These are phyloP conservation scores for Syzygium grande DNA, from an alignment of 345 rosid genomes.

Conservation along the genomic window DNA sequence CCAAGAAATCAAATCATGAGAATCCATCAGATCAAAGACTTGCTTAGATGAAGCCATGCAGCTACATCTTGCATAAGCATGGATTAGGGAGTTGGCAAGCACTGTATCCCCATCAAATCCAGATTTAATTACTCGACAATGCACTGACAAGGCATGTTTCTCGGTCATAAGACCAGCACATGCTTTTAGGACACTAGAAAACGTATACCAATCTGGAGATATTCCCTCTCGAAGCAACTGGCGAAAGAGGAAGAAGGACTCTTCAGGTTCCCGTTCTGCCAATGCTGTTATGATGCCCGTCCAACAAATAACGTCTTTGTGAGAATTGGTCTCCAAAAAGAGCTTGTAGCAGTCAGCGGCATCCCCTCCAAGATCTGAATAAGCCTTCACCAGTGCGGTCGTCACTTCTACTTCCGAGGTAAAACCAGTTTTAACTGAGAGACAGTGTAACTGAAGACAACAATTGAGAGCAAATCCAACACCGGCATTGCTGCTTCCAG, in stretches of 20 bases:
- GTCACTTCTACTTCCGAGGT: conserved; percentile 49
- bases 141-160: conserved; percentile 45
- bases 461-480: conserved; percentile 23
- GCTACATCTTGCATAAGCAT: conserved; percentile 80
- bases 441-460: conserved; percentile 58
- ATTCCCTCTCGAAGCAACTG: conserved; percentile 37
- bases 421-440: conserved; percentile 46
- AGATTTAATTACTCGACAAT: conserved; percentile 51
- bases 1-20: conserved; percentile 62
- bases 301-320: conserved; percentile 63
- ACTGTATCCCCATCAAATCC: conserved; percentile 60
- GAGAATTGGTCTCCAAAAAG: conserved; percentile 36
- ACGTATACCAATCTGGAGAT: conserved; percentile 69
- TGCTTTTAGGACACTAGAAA: conserved; percentile 70
- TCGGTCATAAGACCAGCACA: conserved; percentile 70
- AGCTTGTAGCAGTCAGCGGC: conserved; percentile 47
- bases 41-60: conserved; percentile 49
- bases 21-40: conserved; percentile 56
- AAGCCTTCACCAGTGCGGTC: conserved; percentile 69
- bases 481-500: conserved; percentile 14
- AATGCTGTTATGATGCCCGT: conserved; percentile 72
- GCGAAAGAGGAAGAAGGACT: conserved; percentile 52
- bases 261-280: conserved; percentile 57
- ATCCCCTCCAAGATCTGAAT: conserved; percentile 55
- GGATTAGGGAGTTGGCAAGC: conserved; percentile 66